Conservation (phyloP, 2,329 filamentous ascomycete genomes). For the Teratosphaeria epicoccoides region DNA sequence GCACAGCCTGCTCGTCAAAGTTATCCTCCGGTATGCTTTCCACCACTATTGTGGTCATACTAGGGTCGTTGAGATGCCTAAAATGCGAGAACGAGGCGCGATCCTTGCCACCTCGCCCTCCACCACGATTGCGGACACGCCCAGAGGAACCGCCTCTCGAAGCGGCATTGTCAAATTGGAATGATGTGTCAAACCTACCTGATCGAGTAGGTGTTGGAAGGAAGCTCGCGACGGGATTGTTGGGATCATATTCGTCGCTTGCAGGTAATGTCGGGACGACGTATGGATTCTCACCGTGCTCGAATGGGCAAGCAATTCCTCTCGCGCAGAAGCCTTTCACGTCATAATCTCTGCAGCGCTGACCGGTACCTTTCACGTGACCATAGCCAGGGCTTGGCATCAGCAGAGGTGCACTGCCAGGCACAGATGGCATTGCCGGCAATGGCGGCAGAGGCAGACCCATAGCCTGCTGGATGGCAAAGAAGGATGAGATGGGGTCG, state of each 20-base stretch:
- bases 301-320: conserved; percentile 56
- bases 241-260: conserved; percentile 49
- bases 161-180: conserved; percentile 29
- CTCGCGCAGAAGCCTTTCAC: conserved; percentile 60
- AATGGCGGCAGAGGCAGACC: conserved; percentile 32
- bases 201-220: conserved; percentile 14
- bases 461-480: conserved; percentile 52
- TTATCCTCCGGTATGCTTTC: conserved; percentile 67
- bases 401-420: background rate
- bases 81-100: conserved; percentile 54
- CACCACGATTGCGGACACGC: conserved; percentile 19
- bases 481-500: conserved; percentile 51
- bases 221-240: conserved; percentile 35
- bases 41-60: conserved; percentile 60
- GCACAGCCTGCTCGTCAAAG: conserved; percentile 54
- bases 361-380: conserved; percentile 24
- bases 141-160: conserved; percentile 23
- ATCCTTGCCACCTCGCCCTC: conserved; percentile 23
- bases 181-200: conserved; percentile 8
- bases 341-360: conserved; percentile 60
- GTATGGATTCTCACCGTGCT: conserved; percentile 50
- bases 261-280: conserved; percentile 29
- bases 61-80: conserved; percentile 51
- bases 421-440: conserved; percentile 20
- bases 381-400: conserved; percentile 2